phyloP scores from a whole-genome alignment of 306 rosid species.

The Lablab purpureus region DNA sequence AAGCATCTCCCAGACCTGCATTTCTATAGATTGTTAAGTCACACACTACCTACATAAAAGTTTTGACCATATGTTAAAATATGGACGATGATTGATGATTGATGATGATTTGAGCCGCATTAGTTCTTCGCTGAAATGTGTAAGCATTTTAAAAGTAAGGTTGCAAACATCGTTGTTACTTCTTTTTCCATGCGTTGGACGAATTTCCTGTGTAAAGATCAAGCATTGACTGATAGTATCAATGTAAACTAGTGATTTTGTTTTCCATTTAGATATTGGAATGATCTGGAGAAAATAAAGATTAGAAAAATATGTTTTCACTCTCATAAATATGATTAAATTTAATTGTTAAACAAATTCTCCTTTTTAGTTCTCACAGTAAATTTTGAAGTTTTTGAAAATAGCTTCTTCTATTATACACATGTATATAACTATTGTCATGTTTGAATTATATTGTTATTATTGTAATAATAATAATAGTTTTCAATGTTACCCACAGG shows the following conservation, averaged over 20 bases:
- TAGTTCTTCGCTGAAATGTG: slow-evolving; percentile 28
- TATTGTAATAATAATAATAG: too few relatives aligned
- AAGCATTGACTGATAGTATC: slow-evolving; percentile 33
- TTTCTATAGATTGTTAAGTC: slow-evolving; percentile 81
- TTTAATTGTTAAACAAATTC: neutral
- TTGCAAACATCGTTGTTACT: slow-evolving; percentile 8
- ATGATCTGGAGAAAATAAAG: slow-evolving; percentile 2
- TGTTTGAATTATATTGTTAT: too few relatives aligned
- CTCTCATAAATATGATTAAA: neutral
- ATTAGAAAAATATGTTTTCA: neutral
- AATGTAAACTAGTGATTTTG: slow-evolving; percentile 45
- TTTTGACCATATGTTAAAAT: slow-evolving; percentile 43
- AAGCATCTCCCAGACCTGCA: slow-evolving; percentile 66
- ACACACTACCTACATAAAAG: neutral
- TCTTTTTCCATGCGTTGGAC: slow-evolving; percentile 12
- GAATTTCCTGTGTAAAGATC: slow-evolving; percentile 36
- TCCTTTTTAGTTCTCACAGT: neutral
- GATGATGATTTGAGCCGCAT: slow-evolving; percentile 26
- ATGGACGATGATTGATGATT: neutral
- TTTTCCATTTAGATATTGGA: slow-evolving; percentile 9
- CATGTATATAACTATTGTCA: too few relatives aligned
- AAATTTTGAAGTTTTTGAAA: neutral
- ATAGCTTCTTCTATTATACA: too few relatives aligned
- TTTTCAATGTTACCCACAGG: too few relatives aligned
- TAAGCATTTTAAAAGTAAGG: neutral